These are phyloP conservation scores for Aspergillus sclerotiicarbonarius DNA, from an alignment of 495 filamentous ascomycete species.

Conservation along the genomic window DNA sequence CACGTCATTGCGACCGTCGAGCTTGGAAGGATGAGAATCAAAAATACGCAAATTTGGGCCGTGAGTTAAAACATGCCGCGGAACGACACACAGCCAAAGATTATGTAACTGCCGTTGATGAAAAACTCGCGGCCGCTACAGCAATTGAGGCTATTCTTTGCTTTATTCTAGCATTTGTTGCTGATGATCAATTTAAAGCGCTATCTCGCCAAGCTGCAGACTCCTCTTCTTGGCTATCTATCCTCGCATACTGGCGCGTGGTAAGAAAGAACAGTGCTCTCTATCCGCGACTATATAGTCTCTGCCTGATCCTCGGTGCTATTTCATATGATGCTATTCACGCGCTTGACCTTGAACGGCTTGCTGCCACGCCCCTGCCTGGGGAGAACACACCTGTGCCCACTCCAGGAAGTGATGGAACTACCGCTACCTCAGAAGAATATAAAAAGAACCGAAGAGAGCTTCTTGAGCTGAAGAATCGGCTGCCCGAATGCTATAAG, in stretches of 20 bases:
- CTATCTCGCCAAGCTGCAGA: slow-evolving; percentile 37
- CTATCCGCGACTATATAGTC: slow-evolving; percentile 39
- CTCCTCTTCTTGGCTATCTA: slow-evolving; percentile 46
- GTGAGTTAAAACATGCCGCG: slow-evolving; percentile 49
- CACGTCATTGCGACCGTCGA: slow-evolving; percentile 37
- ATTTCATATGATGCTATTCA: slow-evolving; percentile 48
- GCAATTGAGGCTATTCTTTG: slow-evolving; percentile 49
- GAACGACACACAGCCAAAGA: slow-evolving; percentile 39
- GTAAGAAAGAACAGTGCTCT: slow-evolving; percentile 38
- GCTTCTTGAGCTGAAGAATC: slow-evolving; percentile 37
- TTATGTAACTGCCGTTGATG: slow-evolving; percentile 27
- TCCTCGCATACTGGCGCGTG: slow-evolving; percentile 48
- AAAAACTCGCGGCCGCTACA: slow-evolving; percentile 43
- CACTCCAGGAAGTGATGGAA: slow-evolving; percentile 39
- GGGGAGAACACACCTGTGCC: slow-evolving; percentile 40
- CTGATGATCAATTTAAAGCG: slow-evolving; percentile 41
- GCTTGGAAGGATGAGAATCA: slow-evolving; percentile 47
- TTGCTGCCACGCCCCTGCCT: slow-evolving; percentile 37
- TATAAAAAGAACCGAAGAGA: slow-evolving; percentile 38
- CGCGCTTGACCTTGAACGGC: slow-evolving; percentile 45
- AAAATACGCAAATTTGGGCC: slow-evolving; percentile 41
- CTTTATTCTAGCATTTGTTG: slow-evolving; percentile 50
- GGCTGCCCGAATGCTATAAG: slow-evolving; percentile 40
- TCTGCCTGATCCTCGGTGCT: slow-evolving; percentile 47
- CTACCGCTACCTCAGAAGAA: slow-evolving; percentile 32